Percentiles rank a stretch among this genome's conserved stretches.
These are phyloP conservation scores for Phyllostachys edulis DNA, from an alignment of 176 grass and related monocot genomes.

Conservation along the genomic window DNA sequence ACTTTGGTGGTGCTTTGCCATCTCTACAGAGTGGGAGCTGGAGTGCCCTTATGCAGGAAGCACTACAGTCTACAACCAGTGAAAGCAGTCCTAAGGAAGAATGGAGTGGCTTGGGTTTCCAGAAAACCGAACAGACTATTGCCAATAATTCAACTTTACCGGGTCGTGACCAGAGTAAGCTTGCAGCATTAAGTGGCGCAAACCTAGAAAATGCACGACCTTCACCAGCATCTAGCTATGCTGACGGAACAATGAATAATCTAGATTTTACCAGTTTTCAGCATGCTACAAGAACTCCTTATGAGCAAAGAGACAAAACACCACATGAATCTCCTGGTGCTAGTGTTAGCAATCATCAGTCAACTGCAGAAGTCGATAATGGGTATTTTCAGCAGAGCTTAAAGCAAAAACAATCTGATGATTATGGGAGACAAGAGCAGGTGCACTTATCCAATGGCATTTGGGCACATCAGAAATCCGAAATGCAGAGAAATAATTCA, in stretches of 20 bases:
- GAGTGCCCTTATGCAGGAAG: constrained; percentile 99
- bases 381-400: constrained; percentile 49
- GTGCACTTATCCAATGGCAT: constrained; percentile 48
- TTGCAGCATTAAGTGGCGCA: constrained; percentile 36
- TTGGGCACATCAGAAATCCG: constrained; percentile 56
- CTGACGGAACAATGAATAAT: constrained; percentile 50
- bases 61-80: constrained; percentile 76
- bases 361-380: constrained; percentile 50
- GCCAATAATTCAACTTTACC: constrained; percentile 35
- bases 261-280: constrained; percentile 60
- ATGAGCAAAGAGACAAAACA: constrained; percentile 46
- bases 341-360: constrained; percentile 39
- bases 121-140: constrained; percentile 58
- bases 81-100: constrained; percentile 76
- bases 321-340: constrained; percentile 38
- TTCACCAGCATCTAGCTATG: constrained; percentile 36
- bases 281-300: constrained; percentile 41
- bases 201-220: constrained; percentile 44
- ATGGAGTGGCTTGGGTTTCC: constrained; percentile 71
- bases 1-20: constrained; percentile 56
- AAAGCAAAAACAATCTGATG: constrained; percentile 61
- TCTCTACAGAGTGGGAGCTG: constrained; percentile 87
- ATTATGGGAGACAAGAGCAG: constrained; percentile 58
- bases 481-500: constrained; percentile 51
- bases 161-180: constrained; percentile 37